phyloP scores from a whole-genome alignment of 2,329 filamentous ascomycete species.

The Claviceps sp. region DNA sequence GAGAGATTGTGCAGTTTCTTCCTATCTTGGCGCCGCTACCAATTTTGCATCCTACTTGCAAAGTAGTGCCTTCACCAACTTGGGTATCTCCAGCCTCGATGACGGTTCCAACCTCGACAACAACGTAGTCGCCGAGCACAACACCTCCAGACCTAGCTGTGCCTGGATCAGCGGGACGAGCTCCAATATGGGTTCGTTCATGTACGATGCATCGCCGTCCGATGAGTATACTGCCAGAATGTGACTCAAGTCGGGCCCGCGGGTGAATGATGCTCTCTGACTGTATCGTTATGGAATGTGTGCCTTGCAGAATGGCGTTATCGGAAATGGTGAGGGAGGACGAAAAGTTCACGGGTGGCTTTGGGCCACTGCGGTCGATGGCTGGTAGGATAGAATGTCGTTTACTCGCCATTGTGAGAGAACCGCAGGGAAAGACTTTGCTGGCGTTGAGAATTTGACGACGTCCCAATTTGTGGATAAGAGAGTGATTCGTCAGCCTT shows the following conservation, averaged over 20 bases:
- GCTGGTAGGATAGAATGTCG: slow-evolving; percentile 43
- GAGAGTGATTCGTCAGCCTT: not conserved
- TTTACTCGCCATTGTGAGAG: slow-evolving; percentile 29
- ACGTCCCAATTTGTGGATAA: not conserved
- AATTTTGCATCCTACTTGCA: slow-evolving; percentile 47
- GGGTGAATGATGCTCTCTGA: slow-evolving; percentile 77
- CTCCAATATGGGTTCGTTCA: slow-evolving; percentile 50
- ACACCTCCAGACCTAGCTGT: slow-evolving; percentile 32
- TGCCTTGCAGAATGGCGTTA: slow-evolving; percentile 51
- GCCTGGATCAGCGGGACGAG: slow-evolving; percentile 16
- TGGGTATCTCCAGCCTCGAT: slow-evolving; percentile 50
- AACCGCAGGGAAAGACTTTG: too few relatives aligned
- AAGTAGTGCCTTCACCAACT: slow-evolving; percentile 44
- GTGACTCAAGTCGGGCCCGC: slow-evolving; percentile 64
- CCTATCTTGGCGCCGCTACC: slow-evolving; percentile 49
- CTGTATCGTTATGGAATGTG: slow-evolving; percentile 64
- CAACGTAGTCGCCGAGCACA: slow-evolving; percentile 45
- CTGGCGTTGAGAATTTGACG: not conserved
- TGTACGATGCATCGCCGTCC: slow-evolving; percentile 72
- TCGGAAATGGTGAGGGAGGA: slow-evolving; percentile 49
- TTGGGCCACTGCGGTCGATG: slow-evolving; percentile 38
- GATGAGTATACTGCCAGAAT: slow-evolving; percentile 64
- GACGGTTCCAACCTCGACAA: slow-evolving; percentile 44
- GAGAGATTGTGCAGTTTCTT: slow-evolving; percentile 59
- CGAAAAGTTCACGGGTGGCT: slow-evolving; percentile 48